phyloP scores from a whole-genome alignment of 805 yeast species.

The Millerozyma acaciae region DNA sequence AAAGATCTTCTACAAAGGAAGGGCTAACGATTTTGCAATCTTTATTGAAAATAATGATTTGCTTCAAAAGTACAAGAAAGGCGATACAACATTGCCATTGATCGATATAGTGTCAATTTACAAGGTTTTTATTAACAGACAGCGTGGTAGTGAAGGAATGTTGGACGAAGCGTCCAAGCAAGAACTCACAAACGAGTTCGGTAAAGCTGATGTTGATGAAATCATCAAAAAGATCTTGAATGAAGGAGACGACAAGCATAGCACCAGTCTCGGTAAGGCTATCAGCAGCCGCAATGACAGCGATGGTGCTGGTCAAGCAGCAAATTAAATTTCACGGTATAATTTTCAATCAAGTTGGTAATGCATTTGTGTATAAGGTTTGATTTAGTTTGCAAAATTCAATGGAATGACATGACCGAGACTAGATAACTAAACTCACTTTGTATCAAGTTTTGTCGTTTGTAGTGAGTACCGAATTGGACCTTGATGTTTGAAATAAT shows the following conservation, averaged over 20 bases:
- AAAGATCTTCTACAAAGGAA: slow-evolving; percentile 65
- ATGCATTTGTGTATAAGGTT: no score
- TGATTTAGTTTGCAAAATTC: no score
- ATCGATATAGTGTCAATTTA: slow-evolving; percentile 60
- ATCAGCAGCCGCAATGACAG: slow-evolving; percentile 45
- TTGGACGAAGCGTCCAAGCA: slow-evolving; percentile 67
- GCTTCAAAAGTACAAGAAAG: slow-evolving; percentile 45
- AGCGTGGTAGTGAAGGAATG: slow-evolving; percentile 70
- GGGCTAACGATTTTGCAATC: slow-evolving; percentile 58
- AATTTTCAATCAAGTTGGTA: not conserved
- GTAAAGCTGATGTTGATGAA: slow-evolving; percentile 50
- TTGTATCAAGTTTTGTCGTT: not conserved
- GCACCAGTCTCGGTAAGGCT: slow-evolving; percentile 15
- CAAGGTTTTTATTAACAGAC: slow-evolving; percentile 58
- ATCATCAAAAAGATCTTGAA: slow-evolving; percentile 55
- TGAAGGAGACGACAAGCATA: slow-evolving; percentile 53
- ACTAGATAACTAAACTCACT: not conserved
- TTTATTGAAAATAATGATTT: slow-evolving; percentile 55
- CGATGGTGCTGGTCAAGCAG: slow-evolving; percentile 27
- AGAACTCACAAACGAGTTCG: slow-evolving; percentile 67
- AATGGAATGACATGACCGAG: not conserved
- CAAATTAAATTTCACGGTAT: slow-evolving; percentile 3
- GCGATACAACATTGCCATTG: slow-evolving; percentile 54
- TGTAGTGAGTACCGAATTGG: not conserved
- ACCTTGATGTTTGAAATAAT: slow-evolving; percentile 2